These are phyloP conservation scores for Phytopythium helicoides DNA, from an alignment of 352 stramenopile species.

Conservation along the genomic window DNA sequence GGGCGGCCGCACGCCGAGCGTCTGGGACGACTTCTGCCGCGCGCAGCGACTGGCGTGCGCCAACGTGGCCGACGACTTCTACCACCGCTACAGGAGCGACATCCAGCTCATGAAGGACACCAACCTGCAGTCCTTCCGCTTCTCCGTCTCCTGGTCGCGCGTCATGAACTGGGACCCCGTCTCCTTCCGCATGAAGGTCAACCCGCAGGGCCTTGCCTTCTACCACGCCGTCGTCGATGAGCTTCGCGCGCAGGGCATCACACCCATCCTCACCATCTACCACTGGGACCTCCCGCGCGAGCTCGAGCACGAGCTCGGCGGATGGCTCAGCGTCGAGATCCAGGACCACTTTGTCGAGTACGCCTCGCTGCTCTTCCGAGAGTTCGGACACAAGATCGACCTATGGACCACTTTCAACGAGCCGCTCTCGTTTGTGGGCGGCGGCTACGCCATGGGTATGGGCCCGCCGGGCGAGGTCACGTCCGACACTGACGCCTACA, in stretches of 20 bases:
- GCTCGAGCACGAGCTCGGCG: conserved; percentile 70
- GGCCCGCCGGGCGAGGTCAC: conserved; percentile 17
- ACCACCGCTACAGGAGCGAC: conserved; percentile 73
- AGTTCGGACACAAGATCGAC: conserved; percentile 86
- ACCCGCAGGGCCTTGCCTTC: conserved; percentile 80
- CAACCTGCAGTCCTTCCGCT: conserved; percentile 85
- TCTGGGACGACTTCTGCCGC: conserved; percentile 91
- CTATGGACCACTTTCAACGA: conserved; percentile 94
- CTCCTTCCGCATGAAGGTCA: conserved; percentile 43
- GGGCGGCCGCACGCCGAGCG: conserved; percentile 61
- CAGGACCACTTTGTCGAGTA: conserved; percentile 77
- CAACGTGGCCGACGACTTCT: conserved; percentile 89
- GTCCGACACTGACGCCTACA: conserved; percentile 26
- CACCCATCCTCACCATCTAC: conserved; percentile 89
- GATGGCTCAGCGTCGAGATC: conserved; percentile 42
- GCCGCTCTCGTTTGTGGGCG: conserved; percentile 73
- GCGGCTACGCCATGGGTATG: conserved; percentile 72
- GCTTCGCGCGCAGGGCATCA: conserved; percentile 57
- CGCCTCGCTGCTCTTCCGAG: conserved; percentile 79
- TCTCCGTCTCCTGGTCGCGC: conserved; percentile 89
- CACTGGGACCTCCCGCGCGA: conserved; percentile 91
- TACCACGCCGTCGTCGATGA: conserved; percentile 88
- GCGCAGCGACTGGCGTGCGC: conserved; percentile 52
- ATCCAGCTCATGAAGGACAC: conserved; percentile 85
- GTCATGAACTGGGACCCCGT: conserved; percentile 74